Evolutionary conservation across 495 filamentous ascomycete species (phyloP), one percentile per base, ranked within the genome.

Genomic region (Penicillium daleae): DNA sequence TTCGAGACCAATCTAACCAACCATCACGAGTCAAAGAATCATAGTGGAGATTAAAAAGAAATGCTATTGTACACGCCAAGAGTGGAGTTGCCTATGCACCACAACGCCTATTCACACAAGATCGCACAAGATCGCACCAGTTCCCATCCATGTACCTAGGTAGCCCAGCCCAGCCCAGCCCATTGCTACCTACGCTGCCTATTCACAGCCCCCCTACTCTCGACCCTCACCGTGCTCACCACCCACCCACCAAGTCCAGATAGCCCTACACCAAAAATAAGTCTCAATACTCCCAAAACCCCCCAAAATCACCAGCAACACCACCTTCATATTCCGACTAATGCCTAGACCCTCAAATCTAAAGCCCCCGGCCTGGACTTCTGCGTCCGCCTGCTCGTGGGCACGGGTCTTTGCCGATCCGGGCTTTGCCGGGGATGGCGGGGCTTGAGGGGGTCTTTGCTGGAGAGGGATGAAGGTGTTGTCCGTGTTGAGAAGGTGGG

Each of bases 191-290:
- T 9, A 7, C 39, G 17, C 3, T 19, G 17, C 15, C 39, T 17
- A 4, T 13, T n/a, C n/a, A n/a, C n/a, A n/a, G n/a, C n/a, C n/a
- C n/a, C 29, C 24, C 24, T 27, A 49, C n/a, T 49, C 22, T n/a
- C 17, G 40, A 2, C 42, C 42, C 10, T 24, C 42, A 22, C 9
- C 42, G 19, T 46, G 19, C 21, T 46, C 21, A 9, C 42, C 31
- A 53, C 60, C 56, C 13, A 56, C 62, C 66, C 63, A 71, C 68
- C 71, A 89, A 66, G 90, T 87, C 59, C 79, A 77, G 46, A 85
- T 83, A 4, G 89, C 88, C 72, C 91, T 74, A 71, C 91, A 91
- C 39, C 91, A 89, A 42, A 91, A 88, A 64, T 85, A 91, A 0
- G 87, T 87, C 6, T 89, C 90, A 57, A 93, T 85, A 1, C 58